Base-by-base conservation (phyloP, 2,329 filamentous ascomycete genomes). In the Xylariaceae sp. region DNA sequence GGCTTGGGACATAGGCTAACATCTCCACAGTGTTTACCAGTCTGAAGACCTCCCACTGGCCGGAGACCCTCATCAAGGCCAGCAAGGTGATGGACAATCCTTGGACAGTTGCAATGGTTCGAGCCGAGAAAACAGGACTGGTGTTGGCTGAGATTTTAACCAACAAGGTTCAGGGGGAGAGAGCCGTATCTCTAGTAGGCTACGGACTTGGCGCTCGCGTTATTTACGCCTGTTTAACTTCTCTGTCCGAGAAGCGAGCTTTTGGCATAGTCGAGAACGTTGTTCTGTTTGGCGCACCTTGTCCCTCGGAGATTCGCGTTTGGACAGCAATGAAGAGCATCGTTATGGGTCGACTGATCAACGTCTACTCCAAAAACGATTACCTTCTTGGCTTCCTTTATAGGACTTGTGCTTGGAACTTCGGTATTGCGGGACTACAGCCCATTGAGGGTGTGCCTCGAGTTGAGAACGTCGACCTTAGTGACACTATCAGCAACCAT, bases 371-470 rank as follows among this genome's bases (percentile, higher is more conserved):
- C 1, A 87, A 89, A 48, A 90, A 91, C 43, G 94, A 98, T 72
- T 92, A 91, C 64, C 87, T 97, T 21, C 86, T 98, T 2, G 92
- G 87, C 1, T 96, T 97, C 71, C 79, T 97, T 34, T 96, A 94
- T 72, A 87, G 94, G 47, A 91, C 87, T 2, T 91, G 89, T 51
- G 92, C 88, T 65, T 84, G 94, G 46, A 88, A 95, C 63, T 88
- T 89, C 59, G 93, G 94, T 2, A 82, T 98, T 29, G 92, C 93
- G 0, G 94, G 94, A 0, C 76, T 98, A 16, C 89, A 96, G 71
- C 82, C 83, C 14, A 84, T 95, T 28, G 79, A 84, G 36, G 87
- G 87, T 12, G 85, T 92, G 2, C 77, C 80, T 48, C 81, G 82
- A 34, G 78, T 88, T 51, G 88, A 92, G 71, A 92, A 90, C 64